Evolutionary conservation across 2,329 filamentous ascomycete genomes (phyloP), one percentile per base, ranked within the genome.

Genomic region (Plenodomus tracheiphilus): DNA sequence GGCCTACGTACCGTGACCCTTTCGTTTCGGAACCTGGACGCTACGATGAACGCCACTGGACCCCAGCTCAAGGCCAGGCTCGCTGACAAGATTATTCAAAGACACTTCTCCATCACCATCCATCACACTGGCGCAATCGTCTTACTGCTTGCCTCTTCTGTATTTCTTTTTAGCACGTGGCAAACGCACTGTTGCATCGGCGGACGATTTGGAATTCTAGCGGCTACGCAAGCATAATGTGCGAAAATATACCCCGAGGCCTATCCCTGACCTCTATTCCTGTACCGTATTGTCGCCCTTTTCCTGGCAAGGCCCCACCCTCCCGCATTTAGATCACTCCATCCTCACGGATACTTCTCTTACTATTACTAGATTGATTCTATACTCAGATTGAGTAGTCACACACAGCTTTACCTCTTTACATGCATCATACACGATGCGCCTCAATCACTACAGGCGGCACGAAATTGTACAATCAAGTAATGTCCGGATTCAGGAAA

Each of bases 11-110:
- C 38, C 61, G 53, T 36, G 56, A 56, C 36, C 36, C 56, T n/a
- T 62, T 54, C 39, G 37, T 46, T 25, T 42, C 46, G 6, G 55
- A 61, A 6, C n/a, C 39, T 32, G 47, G 48, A 17, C 54, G 64
- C 17, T 65, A 65, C 45, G 66, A 69, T 32, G 60, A 58, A 28
- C 54, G 61, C 25, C 54, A 54, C 43, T 70, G 65, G 61, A 43
- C 50, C 22, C 49, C 52, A 13, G 52, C 47, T 9, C 53, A 49
- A 21, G 43, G 46, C 34, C 48, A 52, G 30, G 22, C 16, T 17
- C 56, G 56, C 15, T 32, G 28, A 32, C 6, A 32, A 19, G 48
- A 54, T 18, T 51, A 42, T 18, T 48, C 47, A 45, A 13, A 7
- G 16, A 6, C n/a, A n/a, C n/a, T n/a, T n/a, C n/a, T n/a, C n/a